Conservation (phyloP, 768 basidiomycete species). For the Lentinula detonsa region DNA sequence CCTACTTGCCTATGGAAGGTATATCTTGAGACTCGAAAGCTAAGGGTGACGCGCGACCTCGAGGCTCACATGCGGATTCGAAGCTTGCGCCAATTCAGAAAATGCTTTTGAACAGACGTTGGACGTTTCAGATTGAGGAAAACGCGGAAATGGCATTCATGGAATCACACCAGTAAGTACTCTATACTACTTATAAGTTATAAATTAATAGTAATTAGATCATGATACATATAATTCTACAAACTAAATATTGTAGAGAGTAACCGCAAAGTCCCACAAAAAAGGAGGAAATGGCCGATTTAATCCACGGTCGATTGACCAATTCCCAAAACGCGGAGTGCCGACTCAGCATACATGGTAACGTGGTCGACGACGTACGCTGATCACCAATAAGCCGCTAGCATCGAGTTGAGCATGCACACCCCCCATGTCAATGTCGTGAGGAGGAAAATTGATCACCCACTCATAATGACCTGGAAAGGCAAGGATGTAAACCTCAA, state of each 20-base stretch:
- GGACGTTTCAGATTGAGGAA: too few species aligned
- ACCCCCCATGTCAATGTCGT: constrained; percentile 48
- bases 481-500: constrained; percentile 1
- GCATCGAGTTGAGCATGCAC: constrained; percentile 45
- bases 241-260: background rate
- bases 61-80: too few species aligned
- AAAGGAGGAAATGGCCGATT: background rate
- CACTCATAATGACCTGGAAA: constrained; percentile 54
- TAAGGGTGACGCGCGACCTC: too few species aligned
- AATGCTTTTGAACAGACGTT: too few species aligned
- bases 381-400: constrained; percentile 40
- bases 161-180: too few species aligned
- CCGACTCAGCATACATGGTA: background rate
- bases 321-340: background rate
- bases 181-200: too few species aligned
- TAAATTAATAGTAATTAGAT: too few species aligned
- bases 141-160: too few species aligned
- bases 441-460: constrained; percentile 47
- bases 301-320: too few species aligned
- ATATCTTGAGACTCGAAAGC: too few species aligned
- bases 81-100: too few species aligned
- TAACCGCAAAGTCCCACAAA: background rate
- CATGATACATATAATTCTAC: background rate
- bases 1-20: too few species aligned
- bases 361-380: constrained; percentile 21